These are phyloP conservation scores for Cryptosporidium sp. DNA, from an alignment of 169 alveolate genomes.

Conservation along the genomic window DNA sequence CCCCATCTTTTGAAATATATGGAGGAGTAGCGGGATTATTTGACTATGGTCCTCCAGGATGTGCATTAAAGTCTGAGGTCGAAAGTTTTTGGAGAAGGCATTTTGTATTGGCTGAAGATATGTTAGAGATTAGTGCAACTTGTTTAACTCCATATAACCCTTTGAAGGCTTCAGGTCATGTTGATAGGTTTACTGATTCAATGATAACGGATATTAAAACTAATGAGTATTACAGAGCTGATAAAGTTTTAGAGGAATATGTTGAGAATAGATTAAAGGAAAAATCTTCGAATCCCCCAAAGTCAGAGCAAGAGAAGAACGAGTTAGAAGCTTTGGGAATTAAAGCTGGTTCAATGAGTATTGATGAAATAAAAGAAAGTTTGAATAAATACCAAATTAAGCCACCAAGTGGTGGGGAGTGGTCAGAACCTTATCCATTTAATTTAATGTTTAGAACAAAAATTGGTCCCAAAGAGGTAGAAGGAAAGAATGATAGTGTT, in stretches of 20 bases:
- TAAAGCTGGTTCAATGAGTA: conserved; percentile 86
- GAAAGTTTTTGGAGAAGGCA: conserved; percentile 96
- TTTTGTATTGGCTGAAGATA: conserved; percentile 95
- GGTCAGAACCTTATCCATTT: conserved; percentile 94
- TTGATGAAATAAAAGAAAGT: conserved; percentile 86
- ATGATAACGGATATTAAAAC: conserved; percentile 93
- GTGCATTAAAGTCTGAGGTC: conserved; percentile 94
- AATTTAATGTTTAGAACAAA: conserved; percentile 95
- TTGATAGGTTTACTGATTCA: conserved; percentile 96
- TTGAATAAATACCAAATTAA: conserved; percentile 85
- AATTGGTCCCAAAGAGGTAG: conserved; percentile 92
- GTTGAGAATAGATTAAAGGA: conserved; percentile 72
- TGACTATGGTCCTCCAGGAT: conserved; percentile 98
- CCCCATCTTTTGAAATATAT: conserved; percentile 94
- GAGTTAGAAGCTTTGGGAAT: conserved; percentile 82
- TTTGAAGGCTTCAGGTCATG: conserved; percentile 96
- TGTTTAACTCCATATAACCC: conserved; percentile 94
- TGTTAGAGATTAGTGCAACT: conserved; percentile 93
- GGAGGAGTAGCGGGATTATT: conserved; percentile 97
- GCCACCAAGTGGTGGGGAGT: conserved; percentile 93
- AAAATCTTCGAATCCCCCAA: conserved; percentile 51
- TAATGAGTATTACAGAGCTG: conserved; percentile 91
- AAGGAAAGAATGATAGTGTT: conserved; percentile 49
- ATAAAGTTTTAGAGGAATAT: conserved; percentile 82
- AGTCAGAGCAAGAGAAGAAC: conserved; percentile 79